Evolutionary conservation across 257 asterid species (phyloP).

Genomic region (Paraleonurus japonicus): DNA sequence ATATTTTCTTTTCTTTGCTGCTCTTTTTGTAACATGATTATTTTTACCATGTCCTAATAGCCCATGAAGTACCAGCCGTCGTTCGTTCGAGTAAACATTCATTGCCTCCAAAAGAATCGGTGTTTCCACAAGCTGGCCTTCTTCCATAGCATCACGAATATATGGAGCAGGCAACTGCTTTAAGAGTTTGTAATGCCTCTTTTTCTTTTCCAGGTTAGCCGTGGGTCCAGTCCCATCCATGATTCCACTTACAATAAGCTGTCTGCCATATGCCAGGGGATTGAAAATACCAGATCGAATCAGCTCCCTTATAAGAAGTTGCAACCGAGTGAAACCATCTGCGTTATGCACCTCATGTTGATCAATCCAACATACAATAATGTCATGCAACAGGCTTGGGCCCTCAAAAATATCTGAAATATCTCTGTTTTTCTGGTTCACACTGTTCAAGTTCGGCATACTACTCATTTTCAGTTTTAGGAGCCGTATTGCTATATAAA

Average conservation of each 20-base stretch:
- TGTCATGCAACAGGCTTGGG: slow-evolving; percentile 88
- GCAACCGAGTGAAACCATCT: slow-evolving; percentile 81
- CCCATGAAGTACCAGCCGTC: slow-evolving; percentile 71
- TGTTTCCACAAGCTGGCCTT: slow-evolving; percentile 58
- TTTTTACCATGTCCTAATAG: slow-evolving; percentile 45
- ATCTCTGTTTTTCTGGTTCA: slow-evolving; percentile 38
- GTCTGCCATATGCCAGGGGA: slow-evolving; percentile 92
- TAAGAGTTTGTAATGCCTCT: slow-evolving; percentile 83
- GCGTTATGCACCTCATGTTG: slow-evolving; percentile 88
- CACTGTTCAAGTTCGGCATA: slow-evolving; percentile 39
- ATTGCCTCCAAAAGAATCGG: slow-evolving; percentile 55
- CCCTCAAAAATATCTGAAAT: slow-evolving; percentile 57
- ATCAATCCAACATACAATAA: slow-evolving; percentile 94
- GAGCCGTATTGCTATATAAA: slow-evolving; percentile 77
- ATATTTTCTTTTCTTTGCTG: slow-evolving; percentile 45
- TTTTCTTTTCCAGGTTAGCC: slow-evolving; percentile 57
- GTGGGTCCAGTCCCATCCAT: slow-evolving; percentile 68
- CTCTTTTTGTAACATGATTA: slow-evolving; percentile 31
- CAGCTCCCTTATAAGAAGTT: slow-evolving; percentile 75
- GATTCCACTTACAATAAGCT: slow-evolving; percentile 87
- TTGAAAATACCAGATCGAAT: slow-evolving; percentile 73
- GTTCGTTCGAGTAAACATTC: slow-evolving; percentile 72
- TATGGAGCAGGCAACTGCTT: slow-evolving; percentile 81
- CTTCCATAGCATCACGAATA: slow-evolving; percentile 62
- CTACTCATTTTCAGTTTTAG: slow-evolving; percentile 73